Evolutionary conservation across 1,284 basidiomycete species (phyloP).

Genomic region (Cryptococcus amylolentus): DNA sequence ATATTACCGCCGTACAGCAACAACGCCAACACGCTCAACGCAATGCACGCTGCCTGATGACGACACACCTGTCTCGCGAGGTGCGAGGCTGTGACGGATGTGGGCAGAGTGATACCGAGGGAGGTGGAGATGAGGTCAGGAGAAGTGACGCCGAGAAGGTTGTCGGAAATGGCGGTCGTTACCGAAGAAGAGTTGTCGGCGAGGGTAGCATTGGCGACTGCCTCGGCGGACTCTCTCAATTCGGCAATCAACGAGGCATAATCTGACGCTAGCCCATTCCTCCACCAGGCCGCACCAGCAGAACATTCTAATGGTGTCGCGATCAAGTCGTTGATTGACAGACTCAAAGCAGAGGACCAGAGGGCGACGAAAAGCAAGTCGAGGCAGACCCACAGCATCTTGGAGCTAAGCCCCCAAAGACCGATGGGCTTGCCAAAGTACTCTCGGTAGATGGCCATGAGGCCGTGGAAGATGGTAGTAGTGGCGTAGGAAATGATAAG

Average conservation of each 20-base stretch:
- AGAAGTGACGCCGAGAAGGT: background rate
- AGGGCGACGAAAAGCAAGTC: slow-evolving; percentile 55
- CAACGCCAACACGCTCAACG: slow-evolving; percentile 40
- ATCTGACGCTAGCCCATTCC: slow-evolving; percentile 11
- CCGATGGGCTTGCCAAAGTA: slow-evolving; percentile 58
- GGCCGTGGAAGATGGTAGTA: slow-evolving; percentile 53
- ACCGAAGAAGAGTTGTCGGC: background rate
- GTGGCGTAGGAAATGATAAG: slow-evolving; percentile 54
- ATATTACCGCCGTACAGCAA: slow-evolving; percentile 50
- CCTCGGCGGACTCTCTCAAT: background rate
- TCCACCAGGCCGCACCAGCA: slow-evolving; percentile 40
- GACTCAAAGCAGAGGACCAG: slow-evolving; percentile 47
- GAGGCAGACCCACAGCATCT: slow-evolving; percentile 51
- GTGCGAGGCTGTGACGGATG: slow-evolving; percentile 11
- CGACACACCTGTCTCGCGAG: slow-evolving; percentile 40
- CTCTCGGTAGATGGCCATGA: slow-evolving; percentile 52
- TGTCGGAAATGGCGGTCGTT: no score
- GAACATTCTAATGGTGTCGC: slow-evolving; percentile 55
- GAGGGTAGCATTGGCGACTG: background rate
- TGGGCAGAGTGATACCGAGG: slow-evolving; percentile 28
- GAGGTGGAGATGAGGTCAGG: slow-evolving; percentile 8
- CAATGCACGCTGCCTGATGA: slow-evolving; percentile 48
- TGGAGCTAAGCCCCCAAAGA: slow-evolving; percentile 54
- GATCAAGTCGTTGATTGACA: slow-evolving; percentile 56
- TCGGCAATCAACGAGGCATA: slow-evolving; percentile 23